Base-by-base conservation (phyloP, 169 alveolate species). In the Cryptosporidium parvum region DNA sequence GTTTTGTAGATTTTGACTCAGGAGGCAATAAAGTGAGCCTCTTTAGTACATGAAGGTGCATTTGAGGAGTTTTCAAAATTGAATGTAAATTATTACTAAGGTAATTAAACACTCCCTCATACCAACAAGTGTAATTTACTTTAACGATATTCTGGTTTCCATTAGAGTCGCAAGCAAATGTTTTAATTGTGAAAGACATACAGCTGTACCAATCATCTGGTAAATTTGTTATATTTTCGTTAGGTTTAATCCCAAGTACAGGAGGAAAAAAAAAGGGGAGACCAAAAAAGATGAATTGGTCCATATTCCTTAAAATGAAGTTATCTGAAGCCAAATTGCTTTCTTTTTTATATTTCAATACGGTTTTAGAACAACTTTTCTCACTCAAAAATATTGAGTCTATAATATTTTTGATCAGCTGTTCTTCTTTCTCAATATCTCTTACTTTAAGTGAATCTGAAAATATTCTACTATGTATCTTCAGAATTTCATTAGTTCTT, bases 141-240 rank as follows among this genome's bases (percentile, higher is more conserved):
- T 39, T n/a, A 37, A 65, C 69, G 26, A 65, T 59, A 9, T 12
- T 33, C 8, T 53, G 71, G 58, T 26, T 53, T 18, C 58, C 86
- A 23, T 59, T 29, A 18, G 68, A 29, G 31, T 59, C 52, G 12
- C 53, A 42, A 29, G 48, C n/a, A 1, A 80, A 26, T 26, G 89
- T 31, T 26, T 44, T 18, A 29, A 80, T 39, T 62, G 16, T 35
- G 26, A 61, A 80, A 9, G 89, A 61, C 51, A 80, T 59, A 59
- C 29, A 59, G 45, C 75, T 80, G 45, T 62, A 80, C 89, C 89
- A 80, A n/a, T 80, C 65, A 31, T 62, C 68, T n/a, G 89, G 75
- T 3, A 65, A 42, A 59, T 37, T 33, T 26, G 75, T 80, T 39
- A 62, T 37, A 62, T 80, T 80, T 1, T 80, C 51, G 70, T 62